Evolutionary conservation across 2,329 filamentous ascomycete genomes (phyloP), one percentile per base, ranked within the genome.

Genomic region (Colletotrichum acutatum): DNA sequence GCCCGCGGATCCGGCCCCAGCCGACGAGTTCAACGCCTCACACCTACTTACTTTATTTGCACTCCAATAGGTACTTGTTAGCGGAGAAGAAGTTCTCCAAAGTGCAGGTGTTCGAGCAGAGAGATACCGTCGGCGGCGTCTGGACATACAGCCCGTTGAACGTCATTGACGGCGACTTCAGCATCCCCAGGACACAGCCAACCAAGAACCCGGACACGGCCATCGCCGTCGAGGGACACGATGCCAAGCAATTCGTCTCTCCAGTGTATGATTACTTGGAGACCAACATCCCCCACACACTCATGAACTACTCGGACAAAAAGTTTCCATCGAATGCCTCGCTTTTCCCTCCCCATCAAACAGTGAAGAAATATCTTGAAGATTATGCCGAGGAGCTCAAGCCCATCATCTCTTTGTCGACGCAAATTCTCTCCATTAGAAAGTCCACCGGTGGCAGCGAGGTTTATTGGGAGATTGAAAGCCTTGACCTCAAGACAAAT

Each of bases 81-180:
- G 92, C 92, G 0, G 93, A 89, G 88, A 77, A 85, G 32, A 79
- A 75, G 80, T 95, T 94, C 77, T 84, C 89, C 11, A 87, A 85
- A 22, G 90, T 95, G 52, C 87, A 89, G 24, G 80, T 95, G 12
- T 94, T 92, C 76, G 94, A 95, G 79, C 93, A 95, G 80, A 88
- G 92, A 60, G 83, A 85, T 52, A 85, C 84, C 8, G 85, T 89
- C 2, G 93, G 93, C 19, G 94, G 94, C 0, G 87, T 93, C 5
- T 95, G 94, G 94, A 93, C 93, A 74, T 91, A 94, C 77, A 89
- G 86, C 42, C 67, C 78, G 1, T 59, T 77, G 5, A 76, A 69
- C 34, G 66, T 72, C 46, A 42, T 70, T 28, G 75, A 77, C 61
- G 58, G 68, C 24, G 76, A 74, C 54, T 78, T 77, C 63, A 72